Evolutionary conservation across 2,329 filamentous ascomycete species (phyloP), one percentile per base, ranked within the genome.

Genomic region (Ophiocordyceps polyrhachis-furcata): DNA sequence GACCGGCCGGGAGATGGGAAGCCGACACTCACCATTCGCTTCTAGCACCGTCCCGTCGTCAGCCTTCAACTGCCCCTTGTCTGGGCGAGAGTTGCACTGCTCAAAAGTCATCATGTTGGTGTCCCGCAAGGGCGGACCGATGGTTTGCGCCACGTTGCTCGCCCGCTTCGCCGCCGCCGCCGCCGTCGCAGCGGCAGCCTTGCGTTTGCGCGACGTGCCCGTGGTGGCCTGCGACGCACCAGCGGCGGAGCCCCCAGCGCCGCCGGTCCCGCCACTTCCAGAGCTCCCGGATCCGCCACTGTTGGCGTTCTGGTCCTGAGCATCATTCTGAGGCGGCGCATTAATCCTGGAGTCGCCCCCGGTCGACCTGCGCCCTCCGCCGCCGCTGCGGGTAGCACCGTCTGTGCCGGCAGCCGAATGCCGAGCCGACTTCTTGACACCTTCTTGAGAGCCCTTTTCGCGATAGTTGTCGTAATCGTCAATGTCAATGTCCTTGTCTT

Each of bases 71-170:
- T 81, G 80, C 46, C 83, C 83, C 54, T 88, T 72, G 55, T 82
- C 80, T 47, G 88, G 71, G 47, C 71, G 72, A 43, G 74, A 75
- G 47, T 76, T 74, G 56, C 73, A 77, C 49, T 77, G 77, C 49
- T 85, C 80, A 63, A 96, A 96, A 40, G 76, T 86, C 66, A 95
- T 74, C 78, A 96, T 81, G 61, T 93, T 95, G 44, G 83, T 81
- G 56, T 86, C 79, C 50, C 74, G 69, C 56, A 57, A 59, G 20
- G 55, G 51, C 49, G 67, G 62, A 48, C 62, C 61, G 52, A 66
- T 53, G 46, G 58, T 60, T 46, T 63, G 58, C 46, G 62, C 49
- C 48, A 58, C 52, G 45, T 58, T 54, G 50, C 57, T 51, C 49
- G 50, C 51, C 45, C 50, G 49, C 43, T 48, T 51, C 9, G 48